Evolutionary conservation across 148 eudicot species (phyloP), one percentile per base, ranked within the genome.

Genomic region (Nepenthes gracilis): DNA sequence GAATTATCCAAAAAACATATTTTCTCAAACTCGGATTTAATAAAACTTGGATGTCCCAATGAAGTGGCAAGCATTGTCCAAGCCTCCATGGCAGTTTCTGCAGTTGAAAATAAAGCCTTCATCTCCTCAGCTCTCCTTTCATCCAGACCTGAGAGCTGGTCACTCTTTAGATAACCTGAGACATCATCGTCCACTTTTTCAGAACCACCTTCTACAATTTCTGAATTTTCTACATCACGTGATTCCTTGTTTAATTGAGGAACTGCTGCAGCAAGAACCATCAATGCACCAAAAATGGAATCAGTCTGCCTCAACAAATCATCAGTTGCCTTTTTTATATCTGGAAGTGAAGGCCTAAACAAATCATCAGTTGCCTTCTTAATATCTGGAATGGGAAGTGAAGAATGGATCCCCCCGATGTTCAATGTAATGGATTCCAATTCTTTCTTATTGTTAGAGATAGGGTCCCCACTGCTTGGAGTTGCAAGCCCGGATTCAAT

Each of bases 41-140:
- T 83, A 65, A 93, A 88, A 72, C 84, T 88, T 61, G 95, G 91
- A 55, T 88, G 88, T 15, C 98, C 98, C 76, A 86, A 49, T 49
- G 98, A 80, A 71, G 83, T 80, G 52, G 96, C 95, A 64, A 93
- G 87, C 98, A 93, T 75, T 55, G 98, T 92, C 98, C 98, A 93
- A 66, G 98, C 98, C 65, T 88, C 98, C 96, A 93, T 93, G 54
- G 98, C 98, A 84, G 84, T 93, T 74, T 93, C 98, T 60, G 98
- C 98, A 48, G 88, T 82, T 65, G 83, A 80, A 72, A 93, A 93
- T 33, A 93, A 92, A 36, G 72, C 78, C 69, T 76, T 93, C 92
- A 84, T 88, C 77, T 93, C 96, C 78, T 80, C 87, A 66, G 88
- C 85, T 75, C 64, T 78, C 62, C 65, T 81, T 70, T 88, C 91